A percentile compares a stretch with the other conserved stretches of the same genome.
phyloP scores from a whole-genome alignment of 177 flowering plant species.

The Telopea speciosissima region DNA sequence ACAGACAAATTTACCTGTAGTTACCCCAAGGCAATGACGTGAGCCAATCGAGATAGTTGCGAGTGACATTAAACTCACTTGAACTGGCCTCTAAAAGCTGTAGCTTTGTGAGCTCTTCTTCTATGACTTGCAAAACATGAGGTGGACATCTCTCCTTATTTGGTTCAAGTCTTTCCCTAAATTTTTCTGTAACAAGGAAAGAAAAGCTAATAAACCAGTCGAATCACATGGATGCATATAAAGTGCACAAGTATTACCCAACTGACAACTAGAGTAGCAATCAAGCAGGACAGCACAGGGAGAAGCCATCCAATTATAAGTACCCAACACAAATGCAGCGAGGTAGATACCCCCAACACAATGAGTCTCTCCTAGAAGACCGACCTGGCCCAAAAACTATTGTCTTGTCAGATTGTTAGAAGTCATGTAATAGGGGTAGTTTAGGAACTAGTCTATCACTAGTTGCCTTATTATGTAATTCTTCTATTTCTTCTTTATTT shows the following conservation, averaged over 20 bases:
- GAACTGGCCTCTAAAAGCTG: constrained; percentile 96
- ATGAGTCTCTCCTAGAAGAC: neutral
- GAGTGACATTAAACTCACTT: constrained; percentile 97
- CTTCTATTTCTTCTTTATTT: too few relatives aligned
- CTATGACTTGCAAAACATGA: constrained; percentile 95
- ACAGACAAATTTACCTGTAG: constrained; percentile 56
- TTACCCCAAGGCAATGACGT: constrained; percentile 96
- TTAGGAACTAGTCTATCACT: too few relatives aligned
- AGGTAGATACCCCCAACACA: neutral
- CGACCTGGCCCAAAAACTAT: neutral
- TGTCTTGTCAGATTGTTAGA: too few relatives aligned
- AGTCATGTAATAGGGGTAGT: too few relatives aligned
- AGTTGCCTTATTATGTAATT: too few relatives aligned
- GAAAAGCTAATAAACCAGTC: constrained; percentile 2
- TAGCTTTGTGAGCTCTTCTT: constrained; percentile 92
- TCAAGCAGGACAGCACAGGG: neutral
- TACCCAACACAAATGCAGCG: neutral
- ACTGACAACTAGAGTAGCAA: neutral
- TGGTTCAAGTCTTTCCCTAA: constrained; percentile 89
- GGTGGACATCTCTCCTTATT: constrained; percentile 82
- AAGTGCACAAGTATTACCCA: constrained; percentile 1
- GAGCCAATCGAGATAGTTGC: constrained; percentile 98
- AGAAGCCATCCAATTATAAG: neutral
- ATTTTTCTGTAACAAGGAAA: constrained; percentile 61
- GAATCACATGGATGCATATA: neutral